Percentiles rank a stretch among this genome's conserved stretches.
Evolutionary conservation across 225 moss, liverwort and hornwort species (phyloP).

Genomic region (Pseudoscleropodium purum): DNA sequence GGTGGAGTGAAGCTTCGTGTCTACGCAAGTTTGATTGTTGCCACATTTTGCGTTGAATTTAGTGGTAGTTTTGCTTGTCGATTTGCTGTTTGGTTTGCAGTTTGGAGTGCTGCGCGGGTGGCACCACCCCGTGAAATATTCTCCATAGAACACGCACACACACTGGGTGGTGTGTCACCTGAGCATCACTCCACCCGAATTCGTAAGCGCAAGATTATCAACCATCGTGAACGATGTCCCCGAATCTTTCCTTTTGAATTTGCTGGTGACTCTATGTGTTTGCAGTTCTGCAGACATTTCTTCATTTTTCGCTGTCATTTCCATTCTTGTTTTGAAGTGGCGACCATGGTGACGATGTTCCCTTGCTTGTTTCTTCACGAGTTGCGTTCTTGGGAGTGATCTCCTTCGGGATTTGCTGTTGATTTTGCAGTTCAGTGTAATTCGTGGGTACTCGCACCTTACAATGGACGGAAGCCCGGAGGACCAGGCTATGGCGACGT

Average conservation of each 20-base stretch:
- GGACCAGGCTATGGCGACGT: not conserved
- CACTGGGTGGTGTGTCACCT: not conserved
- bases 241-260: not conserved
- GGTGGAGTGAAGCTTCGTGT: not conserved
- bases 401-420: not conserved
- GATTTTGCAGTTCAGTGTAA: not conserved
- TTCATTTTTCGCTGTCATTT: not conserved
- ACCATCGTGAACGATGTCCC: too few species aligned
- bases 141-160: not conserved
- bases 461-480: slow-evolving; percentile 7
- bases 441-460: not conserved
- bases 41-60: not conserved
- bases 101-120: not conserved
- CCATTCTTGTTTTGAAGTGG: not conserved
- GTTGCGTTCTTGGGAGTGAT: not conserved
- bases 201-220: not conserved
- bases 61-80: not conserved
- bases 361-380: not conserved
- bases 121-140: not conserved
- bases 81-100: not conserved
- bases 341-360: not conserved
- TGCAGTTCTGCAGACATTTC: not conserved
- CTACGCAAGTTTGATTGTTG: not conserved
- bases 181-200: not conserved
- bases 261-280: not conserved